phyloP scores from a whole-genome alignment of 1,139 yeast species.

The Yamadazyma pseudoaaseri region DNA sequence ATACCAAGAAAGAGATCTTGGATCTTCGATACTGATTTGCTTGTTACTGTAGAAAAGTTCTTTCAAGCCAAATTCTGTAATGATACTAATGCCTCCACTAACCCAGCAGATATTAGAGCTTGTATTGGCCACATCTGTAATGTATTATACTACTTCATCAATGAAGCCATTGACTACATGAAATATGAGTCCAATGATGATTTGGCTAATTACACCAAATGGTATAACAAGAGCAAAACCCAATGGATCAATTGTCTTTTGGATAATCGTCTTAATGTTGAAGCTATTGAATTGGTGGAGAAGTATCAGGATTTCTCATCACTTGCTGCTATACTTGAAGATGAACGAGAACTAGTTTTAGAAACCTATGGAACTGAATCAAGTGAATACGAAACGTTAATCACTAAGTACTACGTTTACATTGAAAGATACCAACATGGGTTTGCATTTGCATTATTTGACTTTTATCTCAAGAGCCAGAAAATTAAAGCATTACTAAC shows the following conservation, averaged over 20 bases:
- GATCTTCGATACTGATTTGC: slow-evolving; percentile 39
- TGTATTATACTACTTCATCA: slow-evolving; percentile 37
- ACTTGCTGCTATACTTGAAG: slow-evolving; percentile 61
- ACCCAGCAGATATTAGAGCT: slow-evolving; percentile 12
- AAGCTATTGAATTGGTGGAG: slow-evolving; percentile 68
- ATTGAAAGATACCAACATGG: slow-evolving; percentile 63
- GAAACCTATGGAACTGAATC: slow-evolving; percentile 21
- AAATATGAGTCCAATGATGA: slow-evolving; percentile 19
- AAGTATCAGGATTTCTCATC: slow-evolving; percentile 64
- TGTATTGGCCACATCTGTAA: slow-evolving; percentile 25
- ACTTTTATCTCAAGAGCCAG: slow-evolving; percentile 53
- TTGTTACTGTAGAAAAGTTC: slow-evolving; percentile 32
- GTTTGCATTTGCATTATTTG: slow-evolving; percentile 69
- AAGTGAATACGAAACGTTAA: slow-evolving; percentile 14
- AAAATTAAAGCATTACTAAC: slow-evolving; percentile 55
- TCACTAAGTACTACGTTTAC: slow-evolving; percentile 46
- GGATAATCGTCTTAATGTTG: slow-evolving; percentile 42
- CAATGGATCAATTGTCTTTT: slow-evolving; percentile 59
- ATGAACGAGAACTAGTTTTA: slow-evolving; percentile 41
- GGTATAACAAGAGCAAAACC: slow-evolving; percentile 33
- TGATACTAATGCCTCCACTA: slow-evolving; percentile 14
- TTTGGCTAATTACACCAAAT: slow-evolving; percentile 27
- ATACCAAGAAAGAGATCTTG: slow-evolving; percentile 28
- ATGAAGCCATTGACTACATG: slow-evolving; percentile 39
- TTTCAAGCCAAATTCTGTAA: slow-evolving; percentile 22